phyloP scores from a whole-genome alignment of 164 flowering plant genomes.

The Nymphaea colorata region DNA sequence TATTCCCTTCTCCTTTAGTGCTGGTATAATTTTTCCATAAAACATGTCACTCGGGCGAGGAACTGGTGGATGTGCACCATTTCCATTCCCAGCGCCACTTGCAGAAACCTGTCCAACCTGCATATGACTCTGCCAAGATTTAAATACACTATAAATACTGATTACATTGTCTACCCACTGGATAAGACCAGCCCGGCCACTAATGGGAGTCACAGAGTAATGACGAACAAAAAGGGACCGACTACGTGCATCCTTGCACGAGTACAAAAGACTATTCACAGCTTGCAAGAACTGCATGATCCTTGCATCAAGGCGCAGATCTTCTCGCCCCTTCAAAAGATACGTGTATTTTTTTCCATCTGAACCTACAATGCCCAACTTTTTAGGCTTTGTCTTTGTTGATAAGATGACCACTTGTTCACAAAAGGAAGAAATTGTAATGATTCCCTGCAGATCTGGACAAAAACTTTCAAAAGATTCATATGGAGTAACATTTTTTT shows the following conservation, averaged over 20 bases:
- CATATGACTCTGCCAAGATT: slow-evolving; percentile 82
- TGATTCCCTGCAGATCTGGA: slow-evolving; percentile 41
- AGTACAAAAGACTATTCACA: slow-evolving; percentile 55
- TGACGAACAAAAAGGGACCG: slow-evolving; percentile 56
- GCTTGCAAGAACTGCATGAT: slow-evolving; percentile 97
- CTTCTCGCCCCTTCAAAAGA: slow-evolving; percentile 95
- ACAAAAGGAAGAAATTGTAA: slow-evolving; percentile 75
- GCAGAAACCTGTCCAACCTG: slow-evolving; percentile 55
- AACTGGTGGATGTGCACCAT: slow-evolving; percentile 51
- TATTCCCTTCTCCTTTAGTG: slow-evolving; percentile 96
- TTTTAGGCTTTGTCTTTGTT: slow-evolving; percentile 95
- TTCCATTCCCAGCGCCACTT: slow-evolving; percentile 19
- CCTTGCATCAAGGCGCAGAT: slow-evolving; percentile 97
- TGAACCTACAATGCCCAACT: slow-evolving; percentile 69
- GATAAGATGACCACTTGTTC: slow-evolving; percentile 67
- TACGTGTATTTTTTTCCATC: slow-evolving; percentile 86
- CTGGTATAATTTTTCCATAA: slow-evolving; percentile 97
- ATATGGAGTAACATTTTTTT: slow-evolving; percentile 48
- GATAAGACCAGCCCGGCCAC: slow-evolving; percentile 96
- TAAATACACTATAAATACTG: slow-evolving; percentile 84
- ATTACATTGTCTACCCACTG: slow-evolving; percentile 96
- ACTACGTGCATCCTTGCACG: slow-evolving; percentile 41
- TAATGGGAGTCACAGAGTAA: slow-evolving; percentile 95
- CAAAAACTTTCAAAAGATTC: slow-evolving; percentile 34
- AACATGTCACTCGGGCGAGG: slow-evolving; percentile 98